Percentiles rank a stretch among this genome's conserved stretches.
These are phyloP conservation scores for Rugosomyces carneus DNA, from an alignment of 1,284 basidiomycete species.

Conservation along the genomic window DNA sequence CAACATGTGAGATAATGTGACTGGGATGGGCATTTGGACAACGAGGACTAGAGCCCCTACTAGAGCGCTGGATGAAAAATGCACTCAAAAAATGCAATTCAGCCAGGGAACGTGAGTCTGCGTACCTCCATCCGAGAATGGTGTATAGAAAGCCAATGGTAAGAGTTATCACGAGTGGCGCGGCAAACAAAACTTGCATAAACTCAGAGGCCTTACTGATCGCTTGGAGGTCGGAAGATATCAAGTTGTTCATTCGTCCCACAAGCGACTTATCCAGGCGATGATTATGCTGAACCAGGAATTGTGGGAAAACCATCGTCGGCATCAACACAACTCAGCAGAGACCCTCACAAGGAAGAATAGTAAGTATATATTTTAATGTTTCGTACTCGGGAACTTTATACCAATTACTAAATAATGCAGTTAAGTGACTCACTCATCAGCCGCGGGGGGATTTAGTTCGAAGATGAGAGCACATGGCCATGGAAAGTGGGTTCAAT, in stretches of 20 bases:
- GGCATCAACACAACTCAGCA: no score
- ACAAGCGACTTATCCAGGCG: conserved; percentile 10
- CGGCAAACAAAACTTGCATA: conserved; percentile 9
- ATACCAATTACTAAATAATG: no score
- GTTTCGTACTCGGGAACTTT: no score
- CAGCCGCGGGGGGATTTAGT: no score
- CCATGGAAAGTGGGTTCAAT: no score
- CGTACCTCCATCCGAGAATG: conserved; percentile 28
- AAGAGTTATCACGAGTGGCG: conserved; percentile 6
- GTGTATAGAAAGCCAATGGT: conserved; percentile 21
- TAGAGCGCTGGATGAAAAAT: conserved; percentile 30
- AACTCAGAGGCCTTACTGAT: conserved; percentile 13
- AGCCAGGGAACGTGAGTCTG: background rate
- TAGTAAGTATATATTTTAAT: no score
- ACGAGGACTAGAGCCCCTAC: conserved; percentile 48
- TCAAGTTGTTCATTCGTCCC: conserved; percentile 15
- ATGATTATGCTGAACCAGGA: no score
- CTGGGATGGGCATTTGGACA: conserved; percentile 44
- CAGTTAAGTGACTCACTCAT: no score
- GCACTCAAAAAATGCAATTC: background rate
- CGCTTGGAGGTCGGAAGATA: conserved; percentile 12
- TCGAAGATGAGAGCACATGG: no score
- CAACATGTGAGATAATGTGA: conserved; percentile 25
- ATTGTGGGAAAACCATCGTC: no score
- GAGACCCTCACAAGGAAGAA: no score